Percentiles rank a stretch among this genome's conserved stretches.
These are phyloP conservation scores for Lachancea kluyveri DNA, from an alignment of 805 yeast species.

Conservation along the genomic window DNA sequence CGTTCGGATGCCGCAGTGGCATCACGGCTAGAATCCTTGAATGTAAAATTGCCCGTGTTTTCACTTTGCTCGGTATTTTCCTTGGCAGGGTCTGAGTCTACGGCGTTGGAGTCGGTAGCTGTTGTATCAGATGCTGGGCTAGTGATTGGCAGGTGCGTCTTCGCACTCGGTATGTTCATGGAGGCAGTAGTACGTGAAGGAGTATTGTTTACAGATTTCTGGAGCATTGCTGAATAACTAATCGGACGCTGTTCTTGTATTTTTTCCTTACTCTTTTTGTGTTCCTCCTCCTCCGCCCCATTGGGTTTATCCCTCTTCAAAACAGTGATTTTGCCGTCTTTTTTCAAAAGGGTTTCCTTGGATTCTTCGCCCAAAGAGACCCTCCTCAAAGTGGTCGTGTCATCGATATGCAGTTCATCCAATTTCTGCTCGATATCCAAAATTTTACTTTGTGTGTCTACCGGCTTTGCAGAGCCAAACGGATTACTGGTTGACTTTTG, in stretches of 20 bases:
- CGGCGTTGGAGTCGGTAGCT: constrained; percentile 1
- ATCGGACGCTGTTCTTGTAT: constrained; percentile 12
- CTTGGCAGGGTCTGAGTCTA: constrained; percentile 1
- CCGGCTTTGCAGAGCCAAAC: constrained; percentile 83
- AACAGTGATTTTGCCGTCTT: constrained; percentile 16
- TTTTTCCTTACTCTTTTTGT: constrained; percentile 2
- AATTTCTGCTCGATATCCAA: constrained; percentile 53
- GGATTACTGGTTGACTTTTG: constrained; percentile 43
- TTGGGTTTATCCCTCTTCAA: constrained; percentile 19
- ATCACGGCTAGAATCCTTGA: too few relatives aligned
- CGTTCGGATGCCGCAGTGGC: too few relatives aligned
- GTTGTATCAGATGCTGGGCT: not conserved
- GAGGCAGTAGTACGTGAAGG: too few relatives aligned
- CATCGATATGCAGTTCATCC: constrained; percentile 37
- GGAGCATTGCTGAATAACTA: constrained; percentile 24
- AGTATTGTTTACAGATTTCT: constrained; percentile 22
- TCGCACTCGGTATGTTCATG: constrained; percentile 16
- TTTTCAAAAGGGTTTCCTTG: constrained; percentile 1
- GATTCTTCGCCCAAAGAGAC: constrained; percentile 16
- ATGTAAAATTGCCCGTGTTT: constrained; percentile 12
- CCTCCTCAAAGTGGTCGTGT: constrained; percentile 33
- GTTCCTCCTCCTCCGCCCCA: constrained; percentile 6
- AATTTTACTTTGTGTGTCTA: constrained; percentile 62
- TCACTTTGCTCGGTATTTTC: too few relatives aligned
- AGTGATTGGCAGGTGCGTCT: constrained; percentile 8